A percentile compares a stretch with the other conserved stretches of the same genome.
phyloP scores from a whole-genome alignment of 371 early-diverging fungal genomes.

The Batkoa obscura region DNA sequence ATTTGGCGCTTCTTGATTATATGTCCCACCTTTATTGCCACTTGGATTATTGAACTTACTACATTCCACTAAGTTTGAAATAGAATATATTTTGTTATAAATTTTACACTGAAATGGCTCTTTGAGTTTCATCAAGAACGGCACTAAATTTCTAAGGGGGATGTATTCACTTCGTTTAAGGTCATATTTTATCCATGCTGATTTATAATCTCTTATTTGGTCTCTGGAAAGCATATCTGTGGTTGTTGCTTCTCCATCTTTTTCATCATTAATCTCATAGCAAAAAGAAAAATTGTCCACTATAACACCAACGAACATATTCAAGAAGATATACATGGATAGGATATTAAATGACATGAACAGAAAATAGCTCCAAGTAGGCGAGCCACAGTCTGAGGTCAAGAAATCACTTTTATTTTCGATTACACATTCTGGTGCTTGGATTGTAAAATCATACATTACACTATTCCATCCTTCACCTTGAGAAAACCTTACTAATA shows the following conservation, averaged over 20 bases:
- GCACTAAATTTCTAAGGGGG: slow-evolving; percentile 20
- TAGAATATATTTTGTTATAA: slow-evolving; percentile 17
- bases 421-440: slow-evolving; percentile 35
- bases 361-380: slow-evolving; percentile 35
- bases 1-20: not conserved
- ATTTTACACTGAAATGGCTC: slow-evolving; percentile 20
- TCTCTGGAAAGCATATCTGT: slow-evolving; percentile 39
- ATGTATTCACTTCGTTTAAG: slow-evolving; percentile 28
- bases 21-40: not conserved
- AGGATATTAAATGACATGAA: slow-evolving; percentile 50
- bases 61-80: slow-evolving; percentile 13
- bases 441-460: slow-evolving; percentile 44
- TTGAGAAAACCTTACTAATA: slow-evolving; percentile 39
- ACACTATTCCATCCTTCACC: slow-evolving; percentile 56
- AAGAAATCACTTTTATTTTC: slow-evolving; percentile 20
- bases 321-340: slow-evolving; percentile 54
- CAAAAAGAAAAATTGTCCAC: slow-evolving; percentile 50
- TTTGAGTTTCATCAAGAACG: slow-evolving; percentile 23
- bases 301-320: slow-evolving; percentile 50
- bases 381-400: slow-evolving; percentile 41
- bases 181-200: slow-evolving; percentile 33
- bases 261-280: slow-evolving; percentile 27
- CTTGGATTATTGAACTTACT: not conserved
- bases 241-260: slow-evolving; percentile 14
- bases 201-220: slow-evolving; percentile 41